Percentiles rank a stretch among this genome's conserved stretches.
These are phyloP conservation scores for Iris macrosiphon DNA, from an alignment of 106 monocot species.

Conservation along the genomic window DNA sequence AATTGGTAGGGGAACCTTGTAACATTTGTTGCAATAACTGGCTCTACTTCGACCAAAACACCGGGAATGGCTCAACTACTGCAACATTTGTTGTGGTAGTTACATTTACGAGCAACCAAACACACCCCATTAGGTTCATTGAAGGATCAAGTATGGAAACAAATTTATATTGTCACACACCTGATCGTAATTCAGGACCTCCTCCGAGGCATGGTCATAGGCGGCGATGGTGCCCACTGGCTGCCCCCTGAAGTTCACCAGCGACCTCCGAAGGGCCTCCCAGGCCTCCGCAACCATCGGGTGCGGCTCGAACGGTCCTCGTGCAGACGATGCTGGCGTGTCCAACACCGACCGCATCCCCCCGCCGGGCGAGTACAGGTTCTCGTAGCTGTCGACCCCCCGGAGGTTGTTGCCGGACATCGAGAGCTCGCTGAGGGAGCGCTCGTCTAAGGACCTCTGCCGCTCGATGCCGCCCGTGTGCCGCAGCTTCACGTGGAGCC, in stretches of 20 bases:
- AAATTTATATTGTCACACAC: conserved; percentile 14
- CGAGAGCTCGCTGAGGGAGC: conserved; percentile 65
- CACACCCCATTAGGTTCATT: too few relatives aligned
- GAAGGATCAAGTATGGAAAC: too few relatives aligned
- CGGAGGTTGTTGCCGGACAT: conserved; percentile 37
- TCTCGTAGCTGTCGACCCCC: conserved; percentile 30
- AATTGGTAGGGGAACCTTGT: too few relatives aligned
- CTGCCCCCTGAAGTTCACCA: conserved; percentile 58
- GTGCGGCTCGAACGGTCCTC: conserved; percentile 58
- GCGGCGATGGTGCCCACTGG: conserved; percentile 86
- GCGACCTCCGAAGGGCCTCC: conserved; percentile 63
- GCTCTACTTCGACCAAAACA: too few relatives aligned
- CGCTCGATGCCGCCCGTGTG: conserved; percentile 64
- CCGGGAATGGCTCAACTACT: too few relatives aligned
- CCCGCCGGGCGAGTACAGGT: conserved; percentile 40
- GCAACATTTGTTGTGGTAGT: too few relatives aligned
- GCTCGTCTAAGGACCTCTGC: conserved; percentile 85
- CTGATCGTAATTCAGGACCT: conserved; percentile 93
- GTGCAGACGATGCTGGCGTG: conserved; percentile 36
- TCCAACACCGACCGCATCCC: conserved; percentile 37
- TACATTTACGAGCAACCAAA: too few relatives aligned
- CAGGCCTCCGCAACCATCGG: conserved; percentile 84
- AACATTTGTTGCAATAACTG: too few relatives aligned
- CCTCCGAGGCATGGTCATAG: conserved; percentile 68
- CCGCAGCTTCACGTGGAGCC: conserved; percentile 44